A percentile compares a stretch with the other conserved stretches of the same genome.
phyloP scores from a whole-genome alignment of 176 grass and related monocot species.

The Secale cereale region DNA sequence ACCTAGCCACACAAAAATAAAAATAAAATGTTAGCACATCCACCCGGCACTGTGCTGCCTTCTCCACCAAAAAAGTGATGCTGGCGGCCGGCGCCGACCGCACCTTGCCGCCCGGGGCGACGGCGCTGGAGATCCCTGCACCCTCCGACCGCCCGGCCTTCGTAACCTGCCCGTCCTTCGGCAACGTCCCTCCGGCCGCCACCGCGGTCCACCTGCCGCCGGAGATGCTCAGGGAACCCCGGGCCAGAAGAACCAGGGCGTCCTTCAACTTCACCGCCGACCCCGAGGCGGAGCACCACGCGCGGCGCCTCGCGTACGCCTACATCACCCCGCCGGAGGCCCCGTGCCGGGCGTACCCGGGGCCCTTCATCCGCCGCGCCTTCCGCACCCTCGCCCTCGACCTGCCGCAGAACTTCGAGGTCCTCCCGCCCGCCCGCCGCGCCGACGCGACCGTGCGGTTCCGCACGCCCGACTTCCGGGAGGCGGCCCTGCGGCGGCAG shows the following conservation, averaged over 20 bases:
- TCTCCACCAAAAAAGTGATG: too few relatives aligned
- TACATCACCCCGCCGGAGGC: not conserved
- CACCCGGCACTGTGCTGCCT: too few relatives aligned
- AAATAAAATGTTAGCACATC: too few relatives aligned
- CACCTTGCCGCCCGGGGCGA: not conserved
- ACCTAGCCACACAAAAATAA: too few relatives aligned
- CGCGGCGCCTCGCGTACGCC: not conserved
- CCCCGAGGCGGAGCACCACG: not conserved
- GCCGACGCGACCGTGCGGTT: not conserved
- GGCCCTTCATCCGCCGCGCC: not conserved
- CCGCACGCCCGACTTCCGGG: not conserved
- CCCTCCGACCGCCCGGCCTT: not conserved
- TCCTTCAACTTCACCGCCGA: not conserved
- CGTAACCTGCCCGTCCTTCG: not conserved
- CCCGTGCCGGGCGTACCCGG: not conserved
- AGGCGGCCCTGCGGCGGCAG: conserved; percentile 7
- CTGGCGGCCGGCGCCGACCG: not conserved
- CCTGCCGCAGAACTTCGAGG: not conserved
- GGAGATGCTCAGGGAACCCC: not conserved
- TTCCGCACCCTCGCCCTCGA: not conserved
- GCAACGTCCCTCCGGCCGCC: not conserved
- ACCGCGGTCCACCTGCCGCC: not conserved
- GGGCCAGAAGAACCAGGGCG: not conserved
- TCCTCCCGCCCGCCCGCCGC: not conserved
- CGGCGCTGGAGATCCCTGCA: not conserved